Percentiles rank a stretch among this genome's conserved stretches.
These are phyloP conservation scores for Dictyostelium purpureum DNA, from an alignment of 78 protist genomes.

Conservation along the genomic window DNA sequence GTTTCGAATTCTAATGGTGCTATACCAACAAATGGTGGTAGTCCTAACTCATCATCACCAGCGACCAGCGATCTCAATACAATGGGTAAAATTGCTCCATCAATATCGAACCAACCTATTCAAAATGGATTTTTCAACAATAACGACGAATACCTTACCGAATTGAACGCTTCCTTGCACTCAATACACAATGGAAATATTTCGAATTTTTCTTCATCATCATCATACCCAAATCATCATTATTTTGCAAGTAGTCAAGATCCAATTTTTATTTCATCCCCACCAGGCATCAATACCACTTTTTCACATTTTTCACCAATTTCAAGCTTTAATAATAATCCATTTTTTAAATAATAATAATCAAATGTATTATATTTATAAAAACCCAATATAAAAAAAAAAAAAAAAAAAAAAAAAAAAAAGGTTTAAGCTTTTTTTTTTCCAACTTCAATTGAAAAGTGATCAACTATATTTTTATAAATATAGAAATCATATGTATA, in stretches of 20 bases:
- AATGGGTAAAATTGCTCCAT: neutral
- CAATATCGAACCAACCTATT: neutral
- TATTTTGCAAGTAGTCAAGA: slow-evolving; percentile 18
- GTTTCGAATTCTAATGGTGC: neutral
- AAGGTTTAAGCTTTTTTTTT: no score
- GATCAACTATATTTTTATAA: no score
- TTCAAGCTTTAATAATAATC: slow-evolving; percentile 14
- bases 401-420: neutral
- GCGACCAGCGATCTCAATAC: neutral
- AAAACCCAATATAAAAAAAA: neutral
- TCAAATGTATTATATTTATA: neutral
- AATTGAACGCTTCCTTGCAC: slow-evolving; percentile 5
- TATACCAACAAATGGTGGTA: neutral
- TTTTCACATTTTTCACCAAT: slow-evolving; percentile 4
- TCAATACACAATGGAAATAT: slow-evolving; percentile 9
- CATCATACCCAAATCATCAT: neutral
- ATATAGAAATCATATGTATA: no score
- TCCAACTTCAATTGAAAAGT: no score
- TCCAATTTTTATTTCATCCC: slow-evolving; percentile 17
- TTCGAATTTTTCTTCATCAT: slow-evolving; percentile 1
- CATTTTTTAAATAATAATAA: slow-evolving; percentile 5
- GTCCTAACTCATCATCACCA: neutral
- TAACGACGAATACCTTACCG: slow-evolving; percentile 15
- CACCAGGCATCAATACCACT: neutral
- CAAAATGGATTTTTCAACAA: slow-evolving; percentile 13